These are phyloP conservation scores for Camellia sinensis DNA, from an alignment of 148 eudicot genomes.

Conservation along the genomic window DNA sequence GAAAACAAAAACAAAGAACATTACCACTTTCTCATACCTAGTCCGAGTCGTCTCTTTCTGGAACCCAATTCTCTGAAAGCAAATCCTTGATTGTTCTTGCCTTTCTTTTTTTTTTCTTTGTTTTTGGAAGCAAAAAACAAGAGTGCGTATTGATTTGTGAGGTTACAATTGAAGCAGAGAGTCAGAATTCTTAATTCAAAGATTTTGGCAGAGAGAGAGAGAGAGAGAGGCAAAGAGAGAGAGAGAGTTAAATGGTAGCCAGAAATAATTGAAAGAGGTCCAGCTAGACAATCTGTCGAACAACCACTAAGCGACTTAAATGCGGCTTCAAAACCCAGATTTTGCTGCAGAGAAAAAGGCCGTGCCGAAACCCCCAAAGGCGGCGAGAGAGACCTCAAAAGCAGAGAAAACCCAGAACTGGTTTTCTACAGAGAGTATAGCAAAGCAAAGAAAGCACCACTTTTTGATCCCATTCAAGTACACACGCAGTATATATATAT, in stretches of 20 bases:
- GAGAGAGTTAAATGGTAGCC: conserved; percentile 3
- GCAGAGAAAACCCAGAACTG: conserved; percentile 13
- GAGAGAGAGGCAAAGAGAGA: neutral
- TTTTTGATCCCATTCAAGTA: conserved; percentile 1
- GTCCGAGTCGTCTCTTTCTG: conserved; percentile 28
- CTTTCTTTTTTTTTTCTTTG: neutral
- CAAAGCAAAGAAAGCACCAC: neutral
- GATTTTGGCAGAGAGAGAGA: neutral
- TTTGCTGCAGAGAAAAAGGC: conserved; percentile 15
- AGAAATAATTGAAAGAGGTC: neutral
- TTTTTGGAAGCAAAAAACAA: neutral
- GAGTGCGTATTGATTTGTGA: neutral
- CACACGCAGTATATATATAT: neutral
- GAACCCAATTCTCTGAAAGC: conserved; percentile 19
- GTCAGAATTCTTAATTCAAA: neutral
- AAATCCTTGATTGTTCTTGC: neutral
- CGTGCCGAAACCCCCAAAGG: conserved; percentile 9
- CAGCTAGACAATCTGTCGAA: neutral
- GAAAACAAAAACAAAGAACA: conserved; percentile 6
- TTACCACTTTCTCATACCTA: conserved; percentile 18
- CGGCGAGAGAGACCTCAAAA: conserved; percentile 25
- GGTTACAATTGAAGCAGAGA: neutral
- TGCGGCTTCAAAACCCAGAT: neutral
- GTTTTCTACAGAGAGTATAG: neutral
- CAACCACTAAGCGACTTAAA: conserved; percentile 11